Conservation (phyloP, 2,329 filamentous ascomycete genomes). For the Geoglossum cookeanum region DNA sequence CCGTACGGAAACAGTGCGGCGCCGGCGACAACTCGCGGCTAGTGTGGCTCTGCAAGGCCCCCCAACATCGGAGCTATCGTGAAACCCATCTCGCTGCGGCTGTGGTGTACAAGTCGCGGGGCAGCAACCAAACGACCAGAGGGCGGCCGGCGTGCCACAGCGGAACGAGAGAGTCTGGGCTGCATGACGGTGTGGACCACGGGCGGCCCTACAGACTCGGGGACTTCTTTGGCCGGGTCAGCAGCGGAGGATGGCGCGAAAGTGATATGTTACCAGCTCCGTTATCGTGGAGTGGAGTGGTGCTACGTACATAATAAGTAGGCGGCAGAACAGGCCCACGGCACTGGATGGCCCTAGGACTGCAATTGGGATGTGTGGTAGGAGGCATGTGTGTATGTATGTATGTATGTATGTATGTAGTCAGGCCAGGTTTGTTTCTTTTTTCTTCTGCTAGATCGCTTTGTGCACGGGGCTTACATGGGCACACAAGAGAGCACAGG, state of each 20-base stretch:
- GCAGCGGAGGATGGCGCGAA: not conserved
- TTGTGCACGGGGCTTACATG: not conserved
- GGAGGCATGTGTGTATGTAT: too few relatives aligned
- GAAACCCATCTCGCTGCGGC: not conserved
- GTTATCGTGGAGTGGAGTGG: not conserved
- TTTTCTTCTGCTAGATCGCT: not conserved
- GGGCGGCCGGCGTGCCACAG: not conserved
- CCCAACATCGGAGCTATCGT: not conserved
- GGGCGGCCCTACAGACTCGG: not conserved
- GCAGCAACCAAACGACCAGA: not conserved
- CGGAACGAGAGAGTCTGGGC: not conserved
- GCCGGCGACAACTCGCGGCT: too few relatives aligned
- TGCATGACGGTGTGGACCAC: conserved; percentile 1
- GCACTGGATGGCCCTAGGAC: not conserved
- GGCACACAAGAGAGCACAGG: too few relatives aligned
- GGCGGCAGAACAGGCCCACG: not conserved
- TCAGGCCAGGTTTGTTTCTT: not conserved
- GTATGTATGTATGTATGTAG: too few relatives aligned
- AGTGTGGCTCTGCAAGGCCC: too few relatives aligned
- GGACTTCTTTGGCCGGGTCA: not conserved
- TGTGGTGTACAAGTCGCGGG: not conserved
- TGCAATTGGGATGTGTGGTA: too few relatives aligned
- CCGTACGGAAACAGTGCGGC: too few relatives aligned
- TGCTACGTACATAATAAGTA: not conserved
- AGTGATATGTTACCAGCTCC: not conserved